Conservation (phyloP, 2,329 filamentous ascomycete species). For the Pyricularia pennisetigena region DNA sequence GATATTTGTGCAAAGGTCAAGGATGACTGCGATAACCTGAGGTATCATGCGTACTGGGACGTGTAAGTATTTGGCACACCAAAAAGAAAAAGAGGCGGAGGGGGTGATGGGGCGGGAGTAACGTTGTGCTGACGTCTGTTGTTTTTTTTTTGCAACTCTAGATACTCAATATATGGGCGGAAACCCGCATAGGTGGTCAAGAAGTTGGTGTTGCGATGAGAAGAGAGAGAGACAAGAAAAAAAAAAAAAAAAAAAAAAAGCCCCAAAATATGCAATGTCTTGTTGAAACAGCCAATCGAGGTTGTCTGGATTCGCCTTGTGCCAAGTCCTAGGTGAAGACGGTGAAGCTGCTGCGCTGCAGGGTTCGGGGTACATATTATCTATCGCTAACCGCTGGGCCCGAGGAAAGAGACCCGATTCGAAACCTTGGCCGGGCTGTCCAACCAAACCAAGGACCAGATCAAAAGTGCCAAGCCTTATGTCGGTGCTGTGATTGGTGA, state of each 20-base stretch:
- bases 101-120: too few species aligned
- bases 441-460: background rate
- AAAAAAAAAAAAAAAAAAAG: too few species aligned
- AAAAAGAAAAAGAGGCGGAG: too few species aligned
- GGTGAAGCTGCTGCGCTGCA: background rate
- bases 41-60: conserved; percentile 20
- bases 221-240: too few species aligned
- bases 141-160: background rate
- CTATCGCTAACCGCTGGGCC: background rate
- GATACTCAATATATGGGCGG: conserved; percentile 1
- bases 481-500: too few species aligned
- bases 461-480: background rate
- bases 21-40: conserved; percentile 18
- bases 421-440: background rate
- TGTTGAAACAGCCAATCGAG: background rate
- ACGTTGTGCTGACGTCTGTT: background rate
- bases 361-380: background rate
- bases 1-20: conserved; percentile 19
- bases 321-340: background rate
- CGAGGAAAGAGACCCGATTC: background rate
- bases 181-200: background rate
- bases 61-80: background rate
- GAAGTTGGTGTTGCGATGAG: background rate
- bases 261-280: background rate
- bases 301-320: background rate